Base-by-base conservation (phyloP, 1,284 basidiomycete species). In the Sanghuangporus sanghuang region DNA sequence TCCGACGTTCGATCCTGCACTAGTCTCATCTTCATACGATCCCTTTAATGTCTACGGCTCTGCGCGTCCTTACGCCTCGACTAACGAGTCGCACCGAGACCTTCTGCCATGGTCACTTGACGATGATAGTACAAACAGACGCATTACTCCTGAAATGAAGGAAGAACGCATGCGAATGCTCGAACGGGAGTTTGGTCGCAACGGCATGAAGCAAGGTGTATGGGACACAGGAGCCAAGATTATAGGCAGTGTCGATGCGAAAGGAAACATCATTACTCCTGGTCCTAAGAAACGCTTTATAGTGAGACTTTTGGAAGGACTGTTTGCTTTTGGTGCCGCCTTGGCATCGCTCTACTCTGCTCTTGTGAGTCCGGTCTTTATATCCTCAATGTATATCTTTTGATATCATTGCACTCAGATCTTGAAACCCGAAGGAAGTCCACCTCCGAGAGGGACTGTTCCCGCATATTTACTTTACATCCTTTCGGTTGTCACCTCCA, bases 131-230 rank as follows among this genome's bases (percentile, higher is more conserved):
- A 74, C 76, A 66, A 74, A 72, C 32, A 70, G 73, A 0, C 74
- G 76, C 1, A 68, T 87, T 2, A 78, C 84, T 65, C 74, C 80
- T 3, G 73, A 77, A 11, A 73, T 83, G 54, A 88, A 87, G 70
- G 83, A 86, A 71, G 86, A 88, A 67, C 78, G 87, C 18, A 77
- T 89, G 68, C 80, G 85, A 3, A 87, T 89, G 85, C 77, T 90
- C 8, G 84, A 89, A 70, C 77, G 79, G 14, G 85, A 88, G 68
- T 89, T 89, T 71, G 71, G 69, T 6, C 74, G 73, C 53, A 72
- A 69, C 12, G 66, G 68, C 53, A 65, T 65, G 23, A 64, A 64
- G 3, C 70, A 71, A 36, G 71, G 69, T n/a, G 78, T 79, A 62
- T 78, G 79, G 49, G 71, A 79, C 42, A 82, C 79, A 5, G 80